Evolutionary conservation across 768 basidiomycete species (phyloP).

Genomic region (Xerocomellus amylosporus): DNA sequence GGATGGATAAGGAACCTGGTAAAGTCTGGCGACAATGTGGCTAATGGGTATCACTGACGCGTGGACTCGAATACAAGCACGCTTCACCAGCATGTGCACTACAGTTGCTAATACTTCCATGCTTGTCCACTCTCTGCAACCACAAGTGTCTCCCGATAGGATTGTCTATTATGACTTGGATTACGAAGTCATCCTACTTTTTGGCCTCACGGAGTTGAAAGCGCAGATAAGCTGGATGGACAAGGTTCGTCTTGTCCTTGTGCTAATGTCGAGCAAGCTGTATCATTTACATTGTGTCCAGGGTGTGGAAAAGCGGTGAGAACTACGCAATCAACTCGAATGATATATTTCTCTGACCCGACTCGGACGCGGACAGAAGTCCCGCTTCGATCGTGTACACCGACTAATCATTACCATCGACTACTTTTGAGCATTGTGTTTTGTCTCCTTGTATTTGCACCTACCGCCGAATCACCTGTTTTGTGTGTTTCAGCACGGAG

Average conservation of each 20-base stretch:
- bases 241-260: neutral
- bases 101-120: neutral
- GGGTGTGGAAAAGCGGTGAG: slow-evolving; percentile 11
- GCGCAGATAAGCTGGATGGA: slow-evolving; percentile 36
- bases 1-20: slow-evolving; percentile 5
- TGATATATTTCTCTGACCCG: neutral
- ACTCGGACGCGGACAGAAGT: neutral
- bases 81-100: slow-evolving; percentile 3
- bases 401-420: neutral
- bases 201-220: slow-evolving; percentile 33
- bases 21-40: neutral
- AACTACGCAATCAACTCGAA: neutral
- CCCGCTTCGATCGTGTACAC: neutral
- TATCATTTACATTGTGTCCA: neutral
- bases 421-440: neutral
- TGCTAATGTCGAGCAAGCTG: too few species aligned
- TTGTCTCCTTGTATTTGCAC: neutral
- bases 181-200: slow-evolving; percentile 36
- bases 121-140: neutral
- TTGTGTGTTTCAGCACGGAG: neutral
- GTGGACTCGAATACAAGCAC: neutral
- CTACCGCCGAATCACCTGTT: neutral
- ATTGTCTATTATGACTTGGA: slow-evolving; percentile 13
- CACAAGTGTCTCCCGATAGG: neutral
- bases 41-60: neutral